Conservation (phyloP, 2,329 filamentous ascomycete genomes). For the Periconia sp. region DNA sequence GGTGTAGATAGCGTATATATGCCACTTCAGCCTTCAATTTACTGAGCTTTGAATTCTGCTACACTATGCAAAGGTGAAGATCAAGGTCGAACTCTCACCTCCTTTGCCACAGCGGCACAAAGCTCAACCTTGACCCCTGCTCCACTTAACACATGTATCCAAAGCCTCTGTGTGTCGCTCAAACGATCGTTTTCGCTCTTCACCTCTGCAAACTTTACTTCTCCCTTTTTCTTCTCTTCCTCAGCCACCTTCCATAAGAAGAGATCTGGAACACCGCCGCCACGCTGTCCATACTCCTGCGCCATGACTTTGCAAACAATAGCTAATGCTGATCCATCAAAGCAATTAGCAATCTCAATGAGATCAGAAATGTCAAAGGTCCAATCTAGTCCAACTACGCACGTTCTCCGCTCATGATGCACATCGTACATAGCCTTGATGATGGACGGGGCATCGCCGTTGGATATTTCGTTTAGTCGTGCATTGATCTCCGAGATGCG, state of each 20-base stretch:
- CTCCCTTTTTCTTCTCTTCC: conserved; percentile 48
- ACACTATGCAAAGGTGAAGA: too few species aligned
- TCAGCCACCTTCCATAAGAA: conserved; percentile 75
- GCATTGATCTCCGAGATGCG: conserved; percentile 90
- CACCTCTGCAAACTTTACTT: conserved; percentile 73
- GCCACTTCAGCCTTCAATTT: too few species aligned
- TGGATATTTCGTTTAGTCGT: conserved; percentile 83
- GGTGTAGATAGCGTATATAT: too few species aligned
- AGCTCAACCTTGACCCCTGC: conserved; percentile 87
- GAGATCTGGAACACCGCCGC: conserved; percentile 88
- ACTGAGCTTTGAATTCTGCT: too few species aligned
- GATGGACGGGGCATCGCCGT: conserved; percentile 74
- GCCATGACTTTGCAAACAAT: conserved; percentile 91
- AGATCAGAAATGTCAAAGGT: conserved; percentile 81
- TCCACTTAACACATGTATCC: conserved; percentile 90
- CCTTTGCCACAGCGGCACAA: conserved; percentile 68
- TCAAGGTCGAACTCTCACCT: conserved; percentile 57
- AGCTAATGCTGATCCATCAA: conserved; percentile 79
- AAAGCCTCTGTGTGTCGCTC: conserved; percentile 93
- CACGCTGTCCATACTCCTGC: conserved; percentile 88
- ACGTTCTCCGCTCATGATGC: conserved; percentile 75
- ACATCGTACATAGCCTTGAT: conserved; percentile 71
- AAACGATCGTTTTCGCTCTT: conserved; percentile 80
- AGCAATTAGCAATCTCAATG: conserved; percentile 77
- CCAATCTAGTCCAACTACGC: conserved; percentile 93